These are phyloP conservation scores for Aegle marmelos DNA, from an alignment of 345 rosid genomes.

Conservation along the genomic window DNA sequence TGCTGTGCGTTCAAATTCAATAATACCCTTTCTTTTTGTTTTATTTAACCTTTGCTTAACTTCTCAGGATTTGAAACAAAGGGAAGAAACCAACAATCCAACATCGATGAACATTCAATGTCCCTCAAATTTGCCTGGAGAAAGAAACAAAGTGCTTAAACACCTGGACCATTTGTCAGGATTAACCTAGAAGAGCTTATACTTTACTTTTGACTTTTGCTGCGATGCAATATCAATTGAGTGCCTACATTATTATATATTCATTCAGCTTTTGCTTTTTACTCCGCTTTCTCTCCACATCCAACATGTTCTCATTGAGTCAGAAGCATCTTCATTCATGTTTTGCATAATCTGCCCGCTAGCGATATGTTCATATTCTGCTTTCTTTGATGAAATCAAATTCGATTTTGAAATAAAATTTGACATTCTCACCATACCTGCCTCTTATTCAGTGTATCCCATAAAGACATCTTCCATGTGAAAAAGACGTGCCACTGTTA, in stretches of 20 bases:
- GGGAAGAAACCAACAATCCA: neutral
- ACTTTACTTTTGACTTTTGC: neutral
- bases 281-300: constrained; percentile 3
- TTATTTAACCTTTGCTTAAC: neutral
- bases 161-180: neutral
- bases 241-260: neutral
- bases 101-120: neutral
- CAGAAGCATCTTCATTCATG: constrained; percentile 12
- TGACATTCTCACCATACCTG: constrained; percentile 1
- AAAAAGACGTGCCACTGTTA: neutral
- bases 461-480: neutral
- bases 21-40: neutral
- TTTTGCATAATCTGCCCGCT: constrained; percentile 4
- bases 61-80: neutral
- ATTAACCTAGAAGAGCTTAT: neutral
- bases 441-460: constrained; percentile 3
- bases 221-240: neutral
- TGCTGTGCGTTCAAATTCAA: neutral
- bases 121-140: neutral
- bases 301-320: neutral
- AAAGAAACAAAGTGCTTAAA: neutral
- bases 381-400: constrained; percentile 6
- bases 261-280: neutral
- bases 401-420: neutral
- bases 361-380: constrained; percentile 4